Conservation (phyloP, 2,329 filamentous ascomycete genomes). For the Thielaviopsis punctulata region DNA sequence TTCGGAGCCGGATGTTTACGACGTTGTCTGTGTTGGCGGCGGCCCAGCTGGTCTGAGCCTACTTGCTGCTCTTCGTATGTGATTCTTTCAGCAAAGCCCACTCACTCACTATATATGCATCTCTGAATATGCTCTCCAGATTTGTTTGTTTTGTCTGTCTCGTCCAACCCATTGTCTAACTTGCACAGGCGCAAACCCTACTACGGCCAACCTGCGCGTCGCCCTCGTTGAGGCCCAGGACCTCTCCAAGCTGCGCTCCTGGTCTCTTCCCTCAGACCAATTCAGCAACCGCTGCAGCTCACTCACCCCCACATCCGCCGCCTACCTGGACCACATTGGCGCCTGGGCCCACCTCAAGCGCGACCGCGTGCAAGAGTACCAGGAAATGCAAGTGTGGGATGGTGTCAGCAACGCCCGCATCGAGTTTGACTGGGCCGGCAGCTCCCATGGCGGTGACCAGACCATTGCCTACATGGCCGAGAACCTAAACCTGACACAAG, state of each 20-base stretch:
- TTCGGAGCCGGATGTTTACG: conserved; percentile 52
- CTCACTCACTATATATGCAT: too few relatives aligned
- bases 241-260: conserved; percentile 49
- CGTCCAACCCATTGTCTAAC: conserved; percentile 12
- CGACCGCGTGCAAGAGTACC: conserved; percentile 66
- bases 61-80: conserved; percentile 55
- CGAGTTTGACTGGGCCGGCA: conserved; percentile 57
- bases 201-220: conserved; percentile 61
- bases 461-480: conserved; percentile 94
- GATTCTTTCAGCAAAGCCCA: neutral
- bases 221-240: conserved; percentile 86
- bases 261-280: conserved; percentile 45
- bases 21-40: conserved; percentile 82
- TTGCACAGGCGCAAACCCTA: conserved; percentile 62
- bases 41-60: conserved; percentile 79
- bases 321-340: conserved; percentile 66
- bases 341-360: conserved; percentile 65
- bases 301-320: conserved; percentile 73
- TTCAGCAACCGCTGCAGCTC: conserved; percentile 96
- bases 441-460: conserved; percentile 16
- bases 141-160: neutral
- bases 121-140: neutral
- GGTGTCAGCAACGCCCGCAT: conserved; percentile 76
- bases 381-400: conserved; percentile 98
- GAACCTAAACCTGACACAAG: conserved; percentile 75